phyloP scores from a whole-genome alignment of 106 monocot species.

The Amphibolis antarctica region DNA sequence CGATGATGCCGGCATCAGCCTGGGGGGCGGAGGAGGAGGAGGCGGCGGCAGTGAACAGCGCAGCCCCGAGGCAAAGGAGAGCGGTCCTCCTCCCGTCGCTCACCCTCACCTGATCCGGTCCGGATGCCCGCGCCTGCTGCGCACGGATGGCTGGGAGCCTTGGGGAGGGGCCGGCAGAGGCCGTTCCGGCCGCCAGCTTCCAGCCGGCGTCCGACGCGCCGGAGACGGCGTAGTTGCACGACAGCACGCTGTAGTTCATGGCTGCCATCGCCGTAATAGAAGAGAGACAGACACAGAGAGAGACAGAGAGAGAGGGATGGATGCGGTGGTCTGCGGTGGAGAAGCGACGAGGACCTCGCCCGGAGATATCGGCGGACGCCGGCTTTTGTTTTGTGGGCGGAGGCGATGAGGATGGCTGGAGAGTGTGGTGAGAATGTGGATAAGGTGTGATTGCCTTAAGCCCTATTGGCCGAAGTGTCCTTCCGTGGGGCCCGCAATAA shows the following conservation, averaged over 20 bases:
- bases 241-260: slow-evolving; percentile 70
- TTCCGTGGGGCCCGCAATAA: slow-evolving; percentile 13
- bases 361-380: not conserved
- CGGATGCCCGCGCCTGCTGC: slow-evolving; percentile 14
- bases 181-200: slow-evolving; percentile 22
- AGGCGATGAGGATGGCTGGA: slow-evolving; percentile 5
- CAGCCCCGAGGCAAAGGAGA: slow-evolving; percentile 63
- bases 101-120: not conserved
- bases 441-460: slow-evolving; percentile 67
- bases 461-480: slow-evolving; percentile 36
- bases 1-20: slow-evolving; percentile 72
- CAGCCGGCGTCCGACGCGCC: slow-evolving; percentile 28
- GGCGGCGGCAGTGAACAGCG: slow-evolving; percentile 32
- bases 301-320: too few relatives aligned
- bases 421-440: slow-evolving; percentile 59
- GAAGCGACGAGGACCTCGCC: not conserved
- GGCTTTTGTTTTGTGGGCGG: not conserved
- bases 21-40: slow-evolving; percentile 21
- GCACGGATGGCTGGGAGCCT: slow-evolving; percentile 37
- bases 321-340: too few relatives aligned
- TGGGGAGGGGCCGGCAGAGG: slow-evolving; percentile 9
- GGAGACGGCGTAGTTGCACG: slow-evolving; percentile 49
- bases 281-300: not conserved
- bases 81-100: slow-evolving; percentile 56
- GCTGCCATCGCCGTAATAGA: slow-evolving; percentile 35